Base-by-base conservation (phyloP, 805 yeast species). In the Hanseniaspora lachancei region DNA sequence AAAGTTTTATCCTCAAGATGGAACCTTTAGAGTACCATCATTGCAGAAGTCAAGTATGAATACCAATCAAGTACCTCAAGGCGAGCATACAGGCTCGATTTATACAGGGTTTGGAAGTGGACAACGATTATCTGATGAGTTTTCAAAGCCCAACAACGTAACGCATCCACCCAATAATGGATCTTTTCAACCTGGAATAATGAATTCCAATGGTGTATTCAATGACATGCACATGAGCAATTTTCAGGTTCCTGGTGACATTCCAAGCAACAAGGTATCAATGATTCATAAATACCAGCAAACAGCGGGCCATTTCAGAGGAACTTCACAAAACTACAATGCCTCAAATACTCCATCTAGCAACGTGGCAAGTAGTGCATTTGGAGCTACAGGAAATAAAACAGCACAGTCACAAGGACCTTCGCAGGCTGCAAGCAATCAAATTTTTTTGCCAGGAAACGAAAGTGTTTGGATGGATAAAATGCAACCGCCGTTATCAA, bases 1-100 rank as follows among this genome's bases (percentile, higher is more conserved):
- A 16, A 53, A 53, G 23, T 53, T 35, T 20, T 53, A 53, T 18
- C 50, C 56, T 16, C 40, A 36, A 46, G 56, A 53, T 46, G 56
- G 50, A 1, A 23, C 38, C 8, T 52, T 43, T 29, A 52, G 20
- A 16, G 39, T 43, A 3, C 43, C 39, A 24, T n/a, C 49, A 18
- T 27, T 23, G n/a, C 47, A 44, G 18, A 44, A 44, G 36, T 6
- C 23, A 27, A 27, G 21, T 20, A 16, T 44, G 16, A n/a, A 24
- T 44, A 15, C 21, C 18, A n/a, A 23, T 41, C 16, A 12, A 13
- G 44, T 12, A 16, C 18, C 29, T 41, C 44, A 24, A 41, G 24
- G 16, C 29, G 29, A 41, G 2, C 18, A 20, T 40, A 2, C 27
- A 1, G 24, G 29, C 18, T 10, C 44, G 13, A 23, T 41, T 24